phyloP scores from a whole-genome alignment of 352 stramenopile species.

The Phytophthora lateralis region DNA sequence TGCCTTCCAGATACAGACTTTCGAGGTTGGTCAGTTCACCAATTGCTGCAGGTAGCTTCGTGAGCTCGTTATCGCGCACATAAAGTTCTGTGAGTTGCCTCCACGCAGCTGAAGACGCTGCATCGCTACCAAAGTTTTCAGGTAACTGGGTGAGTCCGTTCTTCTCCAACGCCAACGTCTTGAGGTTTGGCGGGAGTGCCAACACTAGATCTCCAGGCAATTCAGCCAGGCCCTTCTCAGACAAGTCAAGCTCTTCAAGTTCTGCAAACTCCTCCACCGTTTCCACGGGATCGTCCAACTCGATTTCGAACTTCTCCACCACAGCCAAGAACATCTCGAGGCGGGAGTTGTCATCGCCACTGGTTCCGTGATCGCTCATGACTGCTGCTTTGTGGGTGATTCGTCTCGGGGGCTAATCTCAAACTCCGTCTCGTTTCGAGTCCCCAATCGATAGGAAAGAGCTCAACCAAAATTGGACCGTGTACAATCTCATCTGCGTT shows the following conservation, averaged over 20 bases:
- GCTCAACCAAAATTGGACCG: constrained; percentile 18
- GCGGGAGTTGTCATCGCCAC: constrained; percentile 32
- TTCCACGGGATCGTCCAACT: constrained; percentile 71
- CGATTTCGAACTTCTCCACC: constrained; percentile 73
- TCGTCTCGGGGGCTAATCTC: constrained; percentile 17
- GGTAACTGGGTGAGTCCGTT: constrained; percentile 65
- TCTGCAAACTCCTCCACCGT: constrained; percentile 65
- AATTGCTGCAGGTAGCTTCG: constrained; percentile 53
- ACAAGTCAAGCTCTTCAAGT: constrained; percentile 85
- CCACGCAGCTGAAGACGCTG: constrained; percentile 31
- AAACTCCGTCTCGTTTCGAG: constrained; percentile 29
- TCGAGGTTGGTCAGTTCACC: constrained; percentile 67
- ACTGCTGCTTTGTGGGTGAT: constrained; percentile 11
- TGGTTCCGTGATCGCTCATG: constrained; percentile 60
- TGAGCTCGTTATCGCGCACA: constrained; percentile 78
- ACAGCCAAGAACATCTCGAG: constrained; percentile 60
- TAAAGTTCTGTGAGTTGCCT: constrained; percentile 82
- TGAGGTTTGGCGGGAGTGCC: constrained; percentile 62
- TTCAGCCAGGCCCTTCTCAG: constrained; percentile 70
- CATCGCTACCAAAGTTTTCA: constrained; percentile 44
- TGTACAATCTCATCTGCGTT: constrained; percentile 14
- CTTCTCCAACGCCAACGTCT: constrained; percentile 83
- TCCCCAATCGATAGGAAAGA: constrained; percentile 5
- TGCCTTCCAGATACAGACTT: constrained; percentile 88
- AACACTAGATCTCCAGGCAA: constrained; percentile 60